A percentile compares a stretch with the other conserved stretches of the same genome.
Conservation (phyloP, 2,329 filamentous ascomycete genomes). For the Kalmusia sp. region DNA sequence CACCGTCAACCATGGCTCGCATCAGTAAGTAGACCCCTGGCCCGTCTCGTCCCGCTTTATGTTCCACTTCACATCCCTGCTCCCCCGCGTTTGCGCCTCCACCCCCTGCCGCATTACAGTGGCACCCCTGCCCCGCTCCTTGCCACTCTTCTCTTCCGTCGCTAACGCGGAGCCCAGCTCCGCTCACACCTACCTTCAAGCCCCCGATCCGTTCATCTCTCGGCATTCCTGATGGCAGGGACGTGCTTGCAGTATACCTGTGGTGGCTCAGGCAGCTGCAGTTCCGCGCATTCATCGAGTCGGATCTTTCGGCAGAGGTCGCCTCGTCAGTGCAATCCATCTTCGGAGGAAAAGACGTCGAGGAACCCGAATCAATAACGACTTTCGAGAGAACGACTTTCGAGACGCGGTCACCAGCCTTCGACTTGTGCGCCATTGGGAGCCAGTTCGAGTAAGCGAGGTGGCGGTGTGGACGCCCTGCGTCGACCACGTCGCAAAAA, state of each 20-base stretch:
- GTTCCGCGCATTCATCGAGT: slow-evolving; percentile 8
- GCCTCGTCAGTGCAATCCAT: slow-evolving; percentile 9
- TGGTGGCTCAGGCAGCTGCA: slow-evolving; percentile 27
- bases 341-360: slow-evolving; percentile 4
- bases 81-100: slow-evolving; percentile 7
- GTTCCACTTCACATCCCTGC: slow-evolving; percentile 7
- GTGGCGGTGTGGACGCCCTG: not conserved
- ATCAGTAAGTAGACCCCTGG: slow-evolving; percentile 21
- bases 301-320: not conserved
- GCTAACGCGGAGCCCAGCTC: slow-evolving; percentile 10
- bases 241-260: slow-evolving; percentile 31
- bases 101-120: not conserved
- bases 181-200: slow-evolving; percentile 10
- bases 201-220: slow-evolving; percentile 23
- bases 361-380: not conserved
- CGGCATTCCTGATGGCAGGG: slow-evolving; percentile 28
- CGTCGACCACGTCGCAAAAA: too few species aligned
- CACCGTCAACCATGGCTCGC: slow-evolving; percentile 13
- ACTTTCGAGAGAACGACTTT: not conserved
- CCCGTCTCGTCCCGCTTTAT: not conserved
- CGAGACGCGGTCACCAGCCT: not conserved
- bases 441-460: slow-evolving; percentile 16
- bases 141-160: too few species aligned
- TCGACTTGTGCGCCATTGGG: slow-evolving; percentile 18
- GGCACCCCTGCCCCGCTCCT: not conserved